Conservation (phyloP, 78 protist genomes). For the Speleostelium caveatum region DNA sequence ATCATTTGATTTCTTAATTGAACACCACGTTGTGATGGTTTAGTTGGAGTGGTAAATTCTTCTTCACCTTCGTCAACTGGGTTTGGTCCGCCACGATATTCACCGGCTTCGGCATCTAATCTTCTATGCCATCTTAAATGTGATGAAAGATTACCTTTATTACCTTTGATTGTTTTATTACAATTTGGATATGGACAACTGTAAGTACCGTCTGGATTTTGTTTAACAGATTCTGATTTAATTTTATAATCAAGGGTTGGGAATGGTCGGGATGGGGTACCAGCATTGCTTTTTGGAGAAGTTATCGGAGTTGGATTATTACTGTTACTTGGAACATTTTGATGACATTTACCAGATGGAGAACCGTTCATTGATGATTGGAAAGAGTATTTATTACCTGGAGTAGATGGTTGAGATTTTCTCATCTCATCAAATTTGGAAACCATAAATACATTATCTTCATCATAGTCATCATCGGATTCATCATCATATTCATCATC, state of each 20-base stretch:
- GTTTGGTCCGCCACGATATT: constrained; percentile 6
- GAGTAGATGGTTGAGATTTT: background rate
- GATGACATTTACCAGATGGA: background rate
- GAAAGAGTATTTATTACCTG: background rate
- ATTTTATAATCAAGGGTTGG: constrained; percentile 68
- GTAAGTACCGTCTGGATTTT: constrained; percentile 68
- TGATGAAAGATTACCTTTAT: constrained; percentile 60
- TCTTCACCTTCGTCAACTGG: constrained; percentile 67
- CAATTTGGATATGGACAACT: constrained; percentile 70
- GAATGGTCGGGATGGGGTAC: constrained; percentile 72
- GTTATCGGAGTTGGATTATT: constrained; percentile 17
- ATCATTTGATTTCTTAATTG: constrained; percentile 80
- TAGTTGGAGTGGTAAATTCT: constrained; percentile 64
- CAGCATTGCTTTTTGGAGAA: constrained; percentile 53
- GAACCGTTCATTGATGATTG: too few relatives aligned
- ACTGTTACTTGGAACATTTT: constrained; percentile 12
- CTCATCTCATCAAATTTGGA: constrained; percentile 43
- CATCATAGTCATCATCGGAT: constrained; percentile 25
- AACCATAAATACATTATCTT: background rate
- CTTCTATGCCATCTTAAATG: constrained; percentile 74
- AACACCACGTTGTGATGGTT: constrained; percentile 75
- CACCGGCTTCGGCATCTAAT: constrained; percentile 75
- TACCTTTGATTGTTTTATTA: constrained; percentile 68
- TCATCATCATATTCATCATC: constrained; percentile 27
- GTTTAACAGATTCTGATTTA: constrained; percentile 51